These are phyloP conservation scores for Lachancea dasiensis DNA, from an alignment of 805 yeast species.

Conservation along the genomic window DNA sequence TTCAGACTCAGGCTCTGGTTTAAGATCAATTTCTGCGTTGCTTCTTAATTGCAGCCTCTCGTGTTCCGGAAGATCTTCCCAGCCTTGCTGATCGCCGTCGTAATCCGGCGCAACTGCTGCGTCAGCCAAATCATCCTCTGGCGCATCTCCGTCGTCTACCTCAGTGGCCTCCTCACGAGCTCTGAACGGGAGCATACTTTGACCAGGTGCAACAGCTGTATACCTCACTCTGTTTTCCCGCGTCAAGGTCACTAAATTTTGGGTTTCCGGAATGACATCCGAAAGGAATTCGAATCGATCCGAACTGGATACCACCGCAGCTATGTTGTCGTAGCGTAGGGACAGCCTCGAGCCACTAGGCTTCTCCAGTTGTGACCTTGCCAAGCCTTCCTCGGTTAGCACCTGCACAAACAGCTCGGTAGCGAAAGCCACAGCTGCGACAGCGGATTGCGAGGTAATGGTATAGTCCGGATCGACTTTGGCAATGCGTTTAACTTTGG, in stretches of 20 bases:
- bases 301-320: slow-evolving; percentile 15
- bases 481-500: slow-evolving; percentile 26
- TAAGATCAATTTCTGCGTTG: neutral
- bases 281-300: slow-evolving; percentile 21
- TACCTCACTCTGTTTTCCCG: slow-evolving; percentile 27
- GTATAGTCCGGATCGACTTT: slow-evolving; percentile 25
- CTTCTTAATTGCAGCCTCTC: slow-evolving; percentile 9
- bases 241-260: slow-evolving; percentile 19
- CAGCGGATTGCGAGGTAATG: slow-evolving; percentile 21
- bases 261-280: slow-evolving; percentile 24
- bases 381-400: slow-evolving; percentile 19
- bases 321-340: slow-evolving; percentile 22
- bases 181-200: slow-evolving; percentile 9
- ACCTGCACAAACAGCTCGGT: slow-evolving; percentile 24
- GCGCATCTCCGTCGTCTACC: slow-evolving; percentile 8
- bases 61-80: no score
- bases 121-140: slow-evolving; percentile 8
- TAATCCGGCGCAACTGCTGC: no score
- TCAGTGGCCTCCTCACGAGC: slow-evolving; percentile 7
- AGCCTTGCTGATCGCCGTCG: no score
- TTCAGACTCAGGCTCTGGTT: slow-evolving; percentile 13
- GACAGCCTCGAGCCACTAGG: slow-evolving; percentile 15
- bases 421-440: slow-evolving; percentile 24
- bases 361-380: slow-evolving; percentile 18
- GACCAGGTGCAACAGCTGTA: slow-evolving; percentile 17